Percentiles rank a stretch among this genome's conserved stretches.
These are phyloP conservation scores for Magnusiomyces fungicola DNA, from an alignment of 1,139 yeast species.

Conservation along the genomic window DNA sequence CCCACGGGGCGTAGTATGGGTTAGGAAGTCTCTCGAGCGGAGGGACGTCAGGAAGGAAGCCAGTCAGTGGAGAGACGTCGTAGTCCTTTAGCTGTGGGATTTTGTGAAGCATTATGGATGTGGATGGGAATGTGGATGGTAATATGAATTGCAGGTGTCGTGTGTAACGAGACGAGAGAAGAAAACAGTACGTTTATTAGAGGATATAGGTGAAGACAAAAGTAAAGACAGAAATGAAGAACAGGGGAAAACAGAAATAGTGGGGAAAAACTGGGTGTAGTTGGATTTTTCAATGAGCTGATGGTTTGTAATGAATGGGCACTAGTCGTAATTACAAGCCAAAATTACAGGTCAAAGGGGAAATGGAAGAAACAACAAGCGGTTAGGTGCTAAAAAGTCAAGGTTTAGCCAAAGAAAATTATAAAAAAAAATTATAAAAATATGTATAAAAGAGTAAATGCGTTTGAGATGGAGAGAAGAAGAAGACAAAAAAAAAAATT, in stretches of 20 bases:
- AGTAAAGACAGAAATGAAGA: not conserved
- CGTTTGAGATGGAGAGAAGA: not conserved
- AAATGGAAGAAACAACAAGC: not conserved
- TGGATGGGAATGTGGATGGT: no score
- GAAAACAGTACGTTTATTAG: not conserved
- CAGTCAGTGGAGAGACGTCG: constrained; percentile 61
- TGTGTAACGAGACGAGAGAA: no score
- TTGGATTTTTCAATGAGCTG: no score
- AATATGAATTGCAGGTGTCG: no score
- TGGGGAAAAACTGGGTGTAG: no score
- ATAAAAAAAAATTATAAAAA: not conserved
- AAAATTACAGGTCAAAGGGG: not conserved
- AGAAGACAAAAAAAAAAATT: not conserved
- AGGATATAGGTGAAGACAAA: not conserved
- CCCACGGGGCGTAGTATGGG: constrained; percentile 72
- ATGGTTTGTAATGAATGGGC: not conserved
- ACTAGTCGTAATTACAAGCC: not conserved
- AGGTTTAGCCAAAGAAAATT: not conserved
- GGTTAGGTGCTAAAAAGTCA: not conserved
- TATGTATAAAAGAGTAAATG: not conserved
- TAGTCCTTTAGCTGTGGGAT: constrained; percentile 51
- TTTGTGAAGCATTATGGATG: constrained; percentile 7
- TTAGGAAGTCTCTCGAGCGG: constrained; percentile 60
- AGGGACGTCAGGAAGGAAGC: constrained; percentile 65
- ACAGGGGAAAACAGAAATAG: not conserved